Conservation (phyloP, 176 grass and related monocot species). For the Triticum turgidum region DNA sequence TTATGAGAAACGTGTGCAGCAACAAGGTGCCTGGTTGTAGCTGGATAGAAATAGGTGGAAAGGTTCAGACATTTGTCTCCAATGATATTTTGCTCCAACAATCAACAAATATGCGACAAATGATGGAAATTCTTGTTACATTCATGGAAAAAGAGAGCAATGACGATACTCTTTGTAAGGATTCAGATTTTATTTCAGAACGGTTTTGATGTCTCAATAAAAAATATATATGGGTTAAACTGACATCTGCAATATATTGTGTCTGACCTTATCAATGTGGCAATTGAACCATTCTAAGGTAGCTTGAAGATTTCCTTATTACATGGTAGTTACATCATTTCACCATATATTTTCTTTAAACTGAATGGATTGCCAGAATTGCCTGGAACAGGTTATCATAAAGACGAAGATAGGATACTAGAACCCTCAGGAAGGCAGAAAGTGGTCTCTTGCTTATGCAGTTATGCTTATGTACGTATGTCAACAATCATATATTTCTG, state of each 20-base stretch:
- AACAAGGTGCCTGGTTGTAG: slow-evolving; percentile 67
- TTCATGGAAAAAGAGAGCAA: background rate
- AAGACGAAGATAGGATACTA: background rate
- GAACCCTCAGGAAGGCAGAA: slow-evolving; percentile 9
- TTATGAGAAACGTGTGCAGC: slow-evolving; percentile 48
- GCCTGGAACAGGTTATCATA: background rate
- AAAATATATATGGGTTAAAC: background rate
- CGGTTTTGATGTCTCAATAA: background rate
- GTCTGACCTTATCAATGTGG: background rate
- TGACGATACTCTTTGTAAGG: background rate
- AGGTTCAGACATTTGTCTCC: slow-evolving; percentile 60
- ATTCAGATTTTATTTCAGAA: background rate
- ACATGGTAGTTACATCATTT: background rate
- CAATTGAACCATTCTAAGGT: slow-evolving; percentile 2
- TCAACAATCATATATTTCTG: background rate
- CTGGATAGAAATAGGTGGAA: slow-evolving; percentile 64
- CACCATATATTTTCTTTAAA: background rate
- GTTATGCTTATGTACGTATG: background rate
- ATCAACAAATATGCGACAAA: slow-evolving; percentile 32
- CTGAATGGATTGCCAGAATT: background rate
- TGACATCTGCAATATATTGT: background rate
- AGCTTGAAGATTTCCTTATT: background rate
- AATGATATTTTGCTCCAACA: slow-evolving; percentile 42
- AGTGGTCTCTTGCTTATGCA: background rate
- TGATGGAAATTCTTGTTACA: slow-evolving; percentile 42